These are phyloP conservation scores for Tarenaya hassleriana DNA, from an alignment of 345 rosid species.

Conservation along the genomic window DNA sequence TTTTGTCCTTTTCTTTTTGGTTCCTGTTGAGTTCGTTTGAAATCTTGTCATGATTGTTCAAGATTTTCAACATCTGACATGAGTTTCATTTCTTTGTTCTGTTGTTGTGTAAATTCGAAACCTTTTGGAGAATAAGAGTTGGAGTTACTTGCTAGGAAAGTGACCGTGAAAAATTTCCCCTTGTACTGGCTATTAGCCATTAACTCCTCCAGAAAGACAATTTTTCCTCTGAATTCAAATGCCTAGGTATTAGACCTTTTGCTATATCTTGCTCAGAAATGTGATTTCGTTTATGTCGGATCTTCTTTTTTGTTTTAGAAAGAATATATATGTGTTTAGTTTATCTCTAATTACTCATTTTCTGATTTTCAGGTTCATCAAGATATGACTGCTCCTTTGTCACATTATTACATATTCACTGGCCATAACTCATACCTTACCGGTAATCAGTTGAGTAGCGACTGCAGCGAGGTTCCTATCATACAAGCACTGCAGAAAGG, in stretches of 20 bases:
- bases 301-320: not conserved
- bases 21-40: not conserved
- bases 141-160: no score
- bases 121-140: no score
- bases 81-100: no score
- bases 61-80: no score
- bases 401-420: conserved; percentile 80
- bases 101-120: no score
- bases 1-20: conserved; percentile 3
- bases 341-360: not conserved
- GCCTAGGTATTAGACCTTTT: no score
- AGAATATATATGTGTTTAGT: not conserved
- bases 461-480: conserved; percentile 87
- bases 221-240: no score
- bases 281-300: not conserved
- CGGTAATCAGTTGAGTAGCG: conserved; percentile 91
- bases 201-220: no score
- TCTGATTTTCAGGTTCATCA: conserved; percentile 57
- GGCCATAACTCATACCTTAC: conserved; percentile 93
- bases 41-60: no score
- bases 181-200: not conserved
- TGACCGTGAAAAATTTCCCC: not conserved
- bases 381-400: conserved; percentile 82
- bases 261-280: no score
- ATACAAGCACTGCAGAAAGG: conserved; percentile 62